Percentiles rank a stretch among this genome's conserved stretches.
Conservation (phyloP, 768 basidiomycete species). For the Suillus subaureus region DNA sequence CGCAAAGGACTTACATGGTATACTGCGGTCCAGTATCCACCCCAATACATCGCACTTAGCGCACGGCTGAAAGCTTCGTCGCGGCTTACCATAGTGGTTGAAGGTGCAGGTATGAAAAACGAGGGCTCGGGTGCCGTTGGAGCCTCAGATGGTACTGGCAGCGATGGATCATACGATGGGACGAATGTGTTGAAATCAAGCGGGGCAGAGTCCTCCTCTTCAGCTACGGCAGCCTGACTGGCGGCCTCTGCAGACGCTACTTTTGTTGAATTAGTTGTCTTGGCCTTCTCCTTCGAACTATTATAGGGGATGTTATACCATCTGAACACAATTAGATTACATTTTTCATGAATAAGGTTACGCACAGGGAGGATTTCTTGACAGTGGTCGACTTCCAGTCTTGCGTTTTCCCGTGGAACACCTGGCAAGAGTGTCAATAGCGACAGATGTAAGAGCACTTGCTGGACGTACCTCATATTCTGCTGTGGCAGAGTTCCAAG, state of each 20-base stretch:
- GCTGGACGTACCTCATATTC: constrained; percentile 64
- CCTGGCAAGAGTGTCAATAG: constrained; percentile 35
- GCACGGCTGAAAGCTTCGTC: constrained; percentile 82
- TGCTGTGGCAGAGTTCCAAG: constrained; percentile 83
- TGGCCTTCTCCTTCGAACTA: constrained; percentile 18
- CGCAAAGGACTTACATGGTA: constrained; percentile 61
- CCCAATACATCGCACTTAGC: constrained; percentile 82
- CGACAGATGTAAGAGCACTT: neutral
- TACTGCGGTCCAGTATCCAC: constrained; percentile 85
- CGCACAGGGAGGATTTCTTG: constrained; percentile 75
- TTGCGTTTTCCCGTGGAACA: constrained; percentile 67
- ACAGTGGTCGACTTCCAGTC: constrained; percentile 64
- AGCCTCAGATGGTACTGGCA: constrained; percentile 37
- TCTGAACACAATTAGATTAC: constrained; percentile 38
- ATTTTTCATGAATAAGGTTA: constrained; percentile 17
- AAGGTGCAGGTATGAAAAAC: constrained; percentile 33
- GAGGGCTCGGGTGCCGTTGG: constrained; percentile 20
- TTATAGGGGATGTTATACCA: constrained; percentile 73
- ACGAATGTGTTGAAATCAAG: constrained; percentile 72
- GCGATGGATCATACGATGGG: constrained; percentile 67
- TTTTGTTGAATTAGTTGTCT: constrained; percentile 20
- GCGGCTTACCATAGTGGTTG: constrained; percentile 49
- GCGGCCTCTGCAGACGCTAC: constrained; percentile 9
- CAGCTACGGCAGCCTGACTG: constrained; percentile 5
- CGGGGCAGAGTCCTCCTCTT: constrained; percentile 57